Base-by-base conservation (phyloP, 257 asterid genomes). In the Solanum raphanifolium region DNA sequence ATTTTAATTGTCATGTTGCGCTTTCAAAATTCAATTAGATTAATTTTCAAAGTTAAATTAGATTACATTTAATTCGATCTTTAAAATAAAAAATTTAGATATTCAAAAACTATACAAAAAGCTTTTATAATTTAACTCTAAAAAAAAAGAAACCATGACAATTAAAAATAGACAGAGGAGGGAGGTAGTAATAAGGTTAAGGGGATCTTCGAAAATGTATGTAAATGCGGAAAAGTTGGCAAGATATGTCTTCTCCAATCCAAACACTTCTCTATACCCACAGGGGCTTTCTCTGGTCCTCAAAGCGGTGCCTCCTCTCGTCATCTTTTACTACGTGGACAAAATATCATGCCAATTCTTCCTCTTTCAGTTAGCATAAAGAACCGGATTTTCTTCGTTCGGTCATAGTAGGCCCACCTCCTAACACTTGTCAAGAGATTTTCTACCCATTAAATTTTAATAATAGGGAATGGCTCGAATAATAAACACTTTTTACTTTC, bases 81-180 rank as follows among this genome's bases (percentile, higher is more conserved):
- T 16, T 46, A 0, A 52, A 52, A 48, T 0, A 4, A 52, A 48
- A 15, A 52, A 15, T 0, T 15, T 48, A 15, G 1, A 16, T 52
- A 2, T 5, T 52, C 0, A 5, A 52, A 48, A 52, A 52, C 23
- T 52, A 16, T 16, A 52, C 8, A 13, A 52, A 52, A 16, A 16
- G 9, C 6, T 52, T 16, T 16, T 52, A 52, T 16, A 16, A 0
- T 52, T 52, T 52, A 1, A 16, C 0, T 52, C 0, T 52, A 15
- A 5, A 16, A 5, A 43, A 13, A 52, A 16, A 18, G 0, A 52
- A 52, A 6, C 3, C 0, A 52, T 6, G 0, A 52, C 0, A 52
- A 52, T 7, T 18, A 55, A 6, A 55, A 55, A 0, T 18, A 7
- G 8, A 52, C 9, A 9, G 3, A 52, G 0, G 8, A 52, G 2